These are phyloP conservation scores for Suillus discolor DNA, from an alignment of 768 basidiomycete genomes.

Conservation along the genomic window DNA sequence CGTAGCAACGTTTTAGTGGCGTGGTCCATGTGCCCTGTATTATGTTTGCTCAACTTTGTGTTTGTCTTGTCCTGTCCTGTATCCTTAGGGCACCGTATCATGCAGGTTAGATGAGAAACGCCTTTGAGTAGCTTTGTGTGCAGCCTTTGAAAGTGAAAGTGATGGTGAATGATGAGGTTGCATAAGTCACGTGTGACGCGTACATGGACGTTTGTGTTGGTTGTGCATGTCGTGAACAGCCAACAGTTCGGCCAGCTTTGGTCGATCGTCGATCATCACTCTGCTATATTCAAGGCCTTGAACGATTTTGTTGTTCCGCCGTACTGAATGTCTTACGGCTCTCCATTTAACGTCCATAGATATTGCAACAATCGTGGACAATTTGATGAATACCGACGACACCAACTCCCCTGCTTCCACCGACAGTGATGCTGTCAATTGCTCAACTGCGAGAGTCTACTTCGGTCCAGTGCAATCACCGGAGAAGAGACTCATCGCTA, in stretches of 20 bases:
- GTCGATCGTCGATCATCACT: conserved; percentile 9
- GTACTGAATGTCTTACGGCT: conserved; percentile 5
- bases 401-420: conserved; percentile 32
- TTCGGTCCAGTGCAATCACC: conserved; percentile 57
- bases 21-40: conserved; percentile 6
- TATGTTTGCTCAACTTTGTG: neutral
- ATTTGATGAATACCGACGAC: conserved; percentile 14
- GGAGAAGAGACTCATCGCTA: conserved; percentile 47
- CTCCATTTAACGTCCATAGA: conserved; percentile 1
- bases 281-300: neutral
- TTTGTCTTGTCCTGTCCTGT: neutral
- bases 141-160: neutral
- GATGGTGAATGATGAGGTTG: neutral
- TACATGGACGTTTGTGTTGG: conserved; percentile 24
- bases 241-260: conserved; percentile 5
- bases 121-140: neutral
- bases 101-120: neutral
- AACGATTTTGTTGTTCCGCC: neutral
- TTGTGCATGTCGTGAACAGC: conserved; percentile 9
- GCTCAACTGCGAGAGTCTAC: conserved; percentile 46
- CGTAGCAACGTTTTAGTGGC: neutral
- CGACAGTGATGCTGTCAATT: conserved; percentile 46
- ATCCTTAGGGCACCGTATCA: neutral
- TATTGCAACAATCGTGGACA: conserved; percentile 5
- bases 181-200: conserved; percentile 34